Evolutionary conservation across 164 flowering plant genomes (phyloP).

Genomic region (Malania oleifera): DNA sequence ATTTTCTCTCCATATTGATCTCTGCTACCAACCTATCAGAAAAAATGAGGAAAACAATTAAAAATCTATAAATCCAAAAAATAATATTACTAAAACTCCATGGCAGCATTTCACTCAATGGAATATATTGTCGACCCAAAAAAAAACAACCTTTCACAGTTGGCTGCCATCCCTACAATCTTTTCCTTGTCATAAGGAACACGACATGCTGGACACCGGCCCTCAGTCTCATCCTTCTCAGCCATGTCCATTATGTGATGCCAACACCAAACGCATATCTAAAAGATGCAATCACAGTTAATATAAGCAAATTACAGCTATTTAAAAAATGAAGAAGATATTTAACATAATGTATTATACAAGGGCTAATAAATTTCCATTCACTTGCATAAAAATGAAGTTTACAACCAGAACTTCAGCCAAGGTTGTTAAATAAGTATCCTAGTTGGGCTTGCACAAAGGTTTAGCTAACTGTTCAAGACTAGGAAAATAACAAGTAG

Average conservation of each 20-base stretch:
- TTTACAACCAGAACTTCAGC: too few relatives aligned
- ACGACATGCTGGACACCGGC: conserved; percentile 97
- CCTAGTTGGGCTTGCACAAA: too few relatives aligned
- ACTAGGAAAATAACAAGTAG: too few relatives aligned
- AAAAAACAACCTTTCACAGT: conserved; percentile 59
- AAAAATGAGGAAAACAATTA: background rate
- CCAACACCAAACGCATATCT: conserved; percentile 99
- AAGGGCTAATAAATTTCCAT: too few relatives aligned
- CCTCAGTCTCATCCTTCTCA: conserved; percentile 91
- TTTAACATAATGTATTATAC: too few relatives aligned
- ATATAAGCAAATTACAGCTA: background rate
- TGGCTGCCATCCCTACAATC: conserved; percentile 80
- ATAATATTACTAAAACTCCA: background rate
- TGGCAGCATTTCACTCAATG: too few relatives aligned
- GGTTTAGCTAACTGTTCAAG: too few relatives aligned
- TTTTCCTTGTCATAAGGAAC: conserved; percentile 86
- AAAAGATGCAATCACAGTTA: conserved; percentile 4
- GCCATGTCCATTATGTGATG: conserved; percentile 99
- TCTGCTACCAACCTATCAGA: conserved; percentile 68
- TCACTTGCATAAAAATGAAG: too few relatives aligned
- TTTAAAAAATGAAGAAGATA: background rate
- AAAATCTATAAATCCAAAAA: too few relatives aligned
- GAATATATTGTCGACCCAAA: background rate
- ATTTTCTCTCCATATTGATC: conserved; percentile 56
- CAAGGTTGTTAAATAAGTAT: too few relatives aligned